Conservation (phyloP, 768 basidiomycete species). For the Pleurotus tuoliensis region DNA sequence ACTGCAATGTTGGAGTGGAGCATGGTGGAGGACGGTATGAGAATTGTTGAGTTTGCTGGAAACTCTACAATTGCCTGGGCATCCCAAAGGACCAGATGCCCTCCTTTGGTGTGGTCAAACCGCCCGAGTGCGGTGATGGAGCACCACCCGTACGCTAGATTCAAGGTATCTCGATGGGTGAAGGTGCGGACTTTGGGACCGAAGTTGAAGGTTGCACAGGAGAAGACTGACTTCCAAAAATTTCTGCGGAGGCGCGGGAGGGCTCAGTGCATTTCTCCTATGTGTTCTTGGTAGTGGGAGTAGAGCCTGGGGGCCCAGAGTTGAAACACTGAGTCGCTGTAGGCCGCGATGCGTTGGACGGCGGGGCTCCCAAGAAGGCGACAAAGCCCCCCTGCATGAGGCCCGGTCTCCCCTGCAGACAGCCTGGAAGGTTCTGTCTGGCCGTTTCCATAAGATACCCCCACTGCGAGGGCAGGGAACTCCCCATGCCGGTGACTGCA, state of each 20-base stretch:
- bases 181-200: conserved; percentile 11
- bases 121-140: conserved; percentile 23
- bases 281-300: too few species aligned
- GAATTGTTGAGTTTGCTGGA: conserved; percentile 17
- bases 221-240: conserved; percentile 18
- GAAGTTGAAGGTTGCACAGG: conserved; percentile 24
- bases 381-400: too few species aligned
- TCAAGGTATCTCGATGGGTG: conserved; percentile 23
- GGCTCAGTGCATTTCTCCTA: too few species aligned
- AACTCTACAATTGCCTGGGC: conserved; percentile 21
- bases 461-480: too few species aligned
- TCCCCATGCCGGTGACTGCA: too few species aligned
- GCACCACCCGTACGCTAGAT: conserved; percentile 29
- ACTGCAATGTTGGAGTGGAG: conserved; percentile 22
- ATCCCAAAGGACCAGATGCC: conserved; percentile 7
- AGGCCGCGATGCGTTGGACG: too few species aligned
- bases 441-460: too few species aligned
- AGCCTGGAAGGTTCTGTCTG: too few species aligned
- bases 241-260: conserved; percentile 5
- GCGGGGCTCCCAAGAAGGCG: too few species aligned
- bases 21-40: conserved; percentile 24
- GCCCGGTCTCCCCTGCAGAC: too few species aligned
- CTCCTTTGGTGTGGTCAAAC: conserved; percentile 22
- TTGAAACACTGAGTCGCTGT: too few species aligned
- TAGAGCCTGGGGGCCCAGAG: too few species aligned